These are phyloP conservation scores for Trichoderma sp. DNA, from an alignment of 2,329 filamentous ascomycete species.

Conservation along the genomic window DNA sequence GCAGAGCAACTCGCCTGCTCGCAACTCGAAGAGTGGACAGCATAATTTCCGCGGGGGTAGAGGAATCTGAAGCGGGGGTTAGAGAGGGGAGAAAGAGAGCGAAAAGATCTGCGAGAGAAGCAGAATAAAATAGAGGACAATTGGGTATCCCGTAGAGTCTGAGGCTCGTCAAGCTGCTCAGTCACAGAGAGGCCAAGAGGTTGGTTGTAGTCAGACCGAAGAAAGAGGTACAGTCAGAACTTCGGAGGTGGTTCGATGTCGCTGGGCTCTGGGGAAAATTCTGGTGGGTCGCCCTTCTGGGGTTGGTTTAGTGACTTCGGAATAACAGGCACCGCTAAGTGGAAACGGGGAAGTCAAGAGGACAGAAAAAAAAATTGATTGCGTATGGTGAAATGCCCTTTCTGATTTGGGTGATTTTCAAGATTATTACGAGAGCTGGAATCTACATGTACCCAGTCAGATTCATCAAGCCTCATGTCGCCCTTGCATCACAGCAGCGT, in stretches of 20 bases:
- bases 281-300: constrained; percentile 7
- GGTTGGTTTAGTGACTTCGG: constrained; percentile 2
- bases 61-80: constrained; percentile 2
- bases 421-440: neutral
- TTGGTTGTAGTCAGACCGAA: constrained; percentile 8
- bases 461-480: neutral
- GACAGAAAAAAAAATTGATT: neutral
- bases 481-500: neutral
- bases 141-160: constrained; percentile 2
- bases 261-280: constrained; percentile 12
- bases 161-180: constrained; percentile 2
- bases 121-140: neutral
- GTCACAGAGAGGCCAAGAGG: neutral
- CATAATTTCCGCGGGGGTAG: constrained; percentile 38
- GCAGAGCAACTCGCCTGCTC: constrained; percentile 47
- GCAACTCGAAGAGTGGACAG: constrained; percentile 54
- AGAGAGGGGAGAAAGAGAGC: neutral
- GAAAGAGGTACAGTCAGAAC: constrained; percentile 11
- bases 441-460: neutral
- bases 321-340: neutral
- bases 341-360: neutral
- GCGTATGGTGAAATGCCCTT: neutral
- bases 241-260: constrained; percentile 15
- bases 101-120: neutral
- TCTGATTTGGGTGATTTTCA: neutral